Evolutionary conservation across 768 basidiomycete genomes (phyloP).

Genomic region (Phylloporus scabripes): DNA sequence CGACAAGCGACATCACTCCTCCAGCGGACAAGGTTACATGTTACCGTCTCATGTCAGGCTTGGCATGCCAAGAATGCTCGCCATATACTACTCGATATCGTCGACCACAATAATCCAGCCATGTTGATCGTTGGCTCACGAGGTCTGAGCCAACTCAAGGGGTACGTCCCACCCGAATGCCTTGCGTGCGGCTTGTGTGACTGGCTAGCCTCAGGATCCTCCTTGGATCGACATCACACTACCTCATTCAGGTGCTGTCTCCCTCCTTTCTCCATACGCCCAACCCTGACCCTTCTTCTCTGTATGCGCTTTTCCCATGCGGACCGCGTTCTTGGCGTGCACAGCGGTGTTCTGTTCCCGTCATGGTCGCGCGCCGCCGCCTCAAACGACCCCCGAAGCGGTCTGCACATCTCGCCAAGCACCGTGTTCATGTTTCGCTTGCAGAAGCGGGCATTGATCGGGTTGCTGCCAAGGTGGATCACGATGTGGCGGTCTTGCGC

Average conservation of each 20-base stretch:
- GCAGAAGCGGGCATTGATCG: slow-evolving; percentile 85
- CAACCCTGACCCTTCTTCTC: not conserved
- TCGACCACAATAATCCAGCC: slow-evolving; percentile 80
- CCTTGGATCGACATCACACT: slow-evolving; percentile 92
- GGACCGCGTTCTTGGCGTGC: not conserved
- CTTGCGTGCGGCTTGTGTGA: not conserved
- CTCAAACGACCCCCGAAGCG: slow-evolving; percentile 83
- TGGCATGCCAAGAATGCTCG: slow-evolving; percentile 95
- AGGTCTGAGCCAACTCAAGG: slow-evolving; percentile 81
- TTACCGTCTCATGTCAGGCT: slow-evolving; percentile 86
- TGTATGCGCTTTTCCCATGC: no score
- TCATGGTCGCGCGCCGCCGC: slow-evolving; percentile 92
- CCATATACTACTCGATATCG: slow-evolving; percentile 88
- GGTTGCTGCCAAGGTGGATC: slow-evolving; percentile 79
- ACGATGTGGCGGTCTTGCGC: slow-evolving; percentile 77
- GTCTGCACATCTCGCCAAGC: slow-evolving; percentile 73
- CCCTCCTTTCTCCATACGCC: no score
- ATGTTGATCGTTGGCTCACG: slow-evolving; percentile 97
- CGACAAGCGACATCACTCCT: slow-evolving; percentile 86
- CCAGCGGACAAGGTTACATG: slow-evolving; percentile 85
- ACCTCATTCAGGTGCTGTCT: slow-evolving; percentile 68
- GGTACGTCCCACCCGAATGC: slow-evolving; percentile 41
- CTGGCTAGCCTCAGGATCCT: slow-evolving; percentile 54
- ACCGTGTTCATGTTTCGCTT: slow-evolving; percentile 78
- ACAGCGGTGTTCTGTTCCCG: slow-evolving; percentile 88